Evolutionary conservation across 352 stramenopile genomes (phyloP).

Genomic region (Phytophthora hibernalis): DNA sequence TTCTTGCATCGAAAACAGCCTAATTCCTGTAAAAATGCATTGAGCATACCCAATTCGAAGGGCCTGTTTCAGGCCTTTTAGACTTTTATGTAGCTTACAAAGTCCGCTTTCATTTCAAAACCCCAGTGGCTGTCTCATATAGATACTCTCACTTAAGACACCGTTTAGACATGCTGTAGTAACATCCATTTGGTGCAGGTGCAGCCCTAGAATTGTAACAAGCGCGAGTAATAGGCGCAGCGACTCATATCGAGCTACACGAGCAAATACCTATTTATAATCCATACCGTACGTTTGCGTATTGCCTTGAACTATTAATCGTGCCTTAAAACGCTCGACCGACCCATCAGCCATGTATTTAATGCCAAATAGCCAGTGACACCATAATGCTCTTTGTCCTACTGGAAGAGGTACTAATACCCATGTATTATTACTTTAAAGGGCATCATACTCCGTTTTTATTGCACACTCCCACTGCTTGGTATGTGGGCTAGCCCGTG

Average conservation of each 20-base stretch:
- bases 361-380: slow-evolving; percentile 16
- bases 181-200: no score
- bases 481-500: slow-evolving; percentile 1
- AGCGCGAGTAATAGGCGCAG: no score
- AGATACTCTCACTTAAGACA: slow-evolving; percentile 9
- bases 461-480: slow-evolving; percentile 19
- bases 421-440: neutral
- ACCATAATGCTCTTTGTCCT: slow-evolving; percentile 1
- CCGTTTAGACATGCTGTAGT: slow-evolving; percentile 27
- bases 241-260: no score
- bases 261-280: no score
- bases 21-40: no score
- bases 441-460: slow-evolving; percentile 5
- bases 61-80: slow-evolving; percentile 19
- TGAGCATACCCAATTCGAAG: no score
- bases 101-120: slow-evolving; percentile 1
- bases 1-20: no score
- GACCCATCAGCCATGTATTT: slow-evolving; percentile 8
- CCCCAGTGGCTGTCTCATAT: slow-evolving; percentile 12
- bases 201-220: no score
- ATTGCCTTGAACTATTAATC: neutral
- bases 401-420: no score
- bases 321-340: neutral
- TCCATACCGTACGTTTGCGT: no score
- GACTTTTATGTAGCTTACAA: slow-evolving; percentile 19